Percentiles rank a stretch among this genome's conserved stretches.
These are phyloP conservation scores for Stagonosporopsis cucurbitacearum DNA, from an alignment of 2,329 filamentous ascomycete species.

Conservation along the genomic window DNA sequence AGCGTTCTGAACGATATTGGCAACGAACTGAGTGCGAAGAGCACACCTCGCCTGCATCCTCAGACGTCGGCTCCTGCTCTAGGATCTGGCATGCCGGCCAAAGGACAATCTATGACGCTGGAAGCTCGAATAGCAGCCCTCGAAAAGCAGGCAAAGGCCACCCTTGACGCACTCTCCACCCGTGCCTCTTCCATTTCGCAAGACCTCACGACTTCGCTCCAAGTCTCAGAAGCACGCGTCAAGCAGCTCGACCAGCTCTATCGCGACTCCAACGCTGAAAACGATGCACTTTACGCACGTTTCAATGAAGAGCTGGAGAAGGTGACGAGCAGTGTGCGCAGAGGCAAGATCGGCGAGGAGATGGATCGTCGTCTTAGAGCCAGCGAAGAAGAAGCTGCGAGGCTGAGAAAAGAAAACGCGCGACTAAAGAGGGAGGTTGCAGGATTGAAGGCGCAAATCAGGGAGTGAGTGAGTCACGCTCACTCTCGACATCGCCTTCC, in stretches of 20 bases:
- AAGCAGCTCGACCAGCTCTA: constrained; percentile 87
- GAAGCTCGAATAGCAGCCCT: constrained; percentile 68
- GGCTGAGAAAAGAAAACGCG: constrained; percentile 84
- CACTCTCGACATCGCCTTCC: neutral
- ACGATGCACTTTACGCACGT: constrained; percentile 87
- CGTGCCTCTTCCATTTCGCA: constrained; percentile 61
- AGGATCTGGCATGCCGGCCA: constrained; percentile 23
- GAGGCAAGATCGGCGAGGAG: constrained; percentile 80
- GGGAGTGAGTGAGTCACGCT: constrained; percentile 46
- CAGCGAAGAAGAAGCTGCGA: constrained; percentile 76
- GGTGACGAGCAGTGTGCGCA: constrained; percentile 73
- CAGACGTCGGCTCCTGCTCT: constrained; percentile 38
- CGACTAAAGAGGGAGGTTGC: constrained; percentile 82
- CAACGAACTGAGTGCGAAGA: constrained; percentile 70
- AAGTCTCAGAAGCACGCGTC: constrained; percentile 77
- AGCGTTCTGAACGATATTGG: constrained; percentile 81
- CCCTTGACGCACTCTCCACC: constrained; percentile 43
- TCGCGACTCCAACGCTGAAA: constrained; percentile 86
- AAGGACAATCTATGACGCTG: constrained; percentile 46
- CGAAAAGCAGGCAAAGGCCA: constrained; percentile 68
- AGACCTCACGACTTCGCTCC: constrained; percentile 75
- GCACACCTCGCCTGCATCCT: constrained; percentile 41
- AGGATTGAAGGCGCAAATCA: constrained; percentile 62
- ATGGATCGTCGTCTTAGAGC: constrained; percentile 74
- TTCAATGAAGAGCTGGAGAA: constrained; percentile 91